Evolutionary conservation across 208 protist species (phyloP).

Genomic region (Leishmania amazonensis): DNA sequence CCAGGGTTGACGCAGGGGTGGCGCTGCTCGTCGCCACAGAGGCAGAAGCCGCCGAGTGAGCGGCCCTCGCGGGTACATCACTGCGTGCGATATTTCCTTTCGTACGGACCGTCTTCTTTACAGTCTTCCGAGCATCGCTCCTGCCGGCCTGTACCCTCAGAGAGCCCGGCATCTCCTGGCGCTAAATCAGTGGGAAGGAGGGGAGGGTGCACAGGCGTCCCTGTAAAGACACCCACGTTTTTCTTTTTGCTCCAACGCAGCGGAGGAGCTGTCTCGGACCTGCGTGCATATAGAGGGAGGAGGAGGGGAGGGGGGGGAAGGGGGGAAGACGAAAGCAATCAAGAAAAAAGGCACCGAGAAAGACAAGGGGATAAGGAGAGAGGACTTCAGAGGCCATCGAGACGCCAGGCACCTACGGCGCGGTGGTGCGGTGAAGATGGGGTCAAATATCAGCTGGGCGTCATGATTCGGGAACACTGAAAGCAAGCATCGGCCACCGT

Average conservation of each 20-base stretch:
- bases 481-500: neutral
- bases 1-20: neutral
- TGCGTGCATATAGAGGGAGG: neutral
- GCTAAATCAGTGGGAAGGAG: neutral
- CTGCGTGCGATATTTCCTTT: neutral
- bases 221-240: neutral
- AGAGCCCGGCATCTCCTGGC: neutral
- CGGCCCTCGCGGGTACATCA: neutral
- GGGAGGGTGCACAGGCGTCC: neutral
- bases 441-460: neutral
- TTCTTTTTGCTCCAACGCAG: neutral
- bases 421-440: neutral
- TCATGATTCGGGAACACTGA: neutral
- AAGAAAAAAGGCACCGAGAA: neutral
- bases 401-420: neutral
- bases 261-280: neutral
- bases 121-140: neutral
- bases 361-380: neutral
- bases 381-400: neutral
- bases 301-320: neutral
- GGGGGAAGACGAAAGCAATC: neutral
- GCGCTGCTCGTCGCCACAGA: neutral
- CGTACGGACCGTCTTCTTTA: no score
- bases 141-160: neutral
- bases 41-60: neutral